These are phyloP conservation scores for Alternaria alternata DNA, from an alignment of 2,329 filamentous ascomycete genomes.

Conservation along the genomic window DNA sequence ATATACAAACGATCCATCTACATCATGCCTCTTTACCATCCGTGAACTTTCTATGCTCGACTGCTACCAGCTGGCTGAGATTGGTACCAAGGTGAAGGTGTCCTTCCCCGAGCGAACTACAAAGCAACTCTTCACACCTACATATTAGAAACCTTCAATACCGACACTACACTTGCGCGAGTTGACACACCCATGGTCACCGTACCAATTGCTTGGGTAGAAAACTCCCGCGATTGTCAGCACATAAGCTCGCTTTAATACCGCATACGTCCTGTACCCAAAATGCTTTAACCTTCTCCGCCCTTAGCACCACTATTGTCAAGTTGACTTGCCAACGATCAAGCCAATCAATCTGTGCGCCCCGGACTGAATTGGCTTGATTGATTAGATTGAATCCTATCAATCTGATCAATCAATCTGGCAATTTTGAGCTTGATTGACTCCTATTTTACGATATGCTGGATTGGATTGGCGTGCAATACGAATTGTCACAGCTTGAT, in stretches of 20 bases:
- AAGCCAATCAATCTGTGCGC: too few relatives aligned
- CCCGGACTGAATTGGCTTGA: too few relatives aligned
- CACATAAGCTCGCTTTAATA: not conserved
- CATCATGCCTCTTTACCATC: not conserved
- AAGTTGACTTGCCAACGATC: too few relatives aligned
- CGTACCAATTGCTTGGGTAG: too few relatives aligned
- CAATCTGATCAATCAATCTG: too few relatives aligned
- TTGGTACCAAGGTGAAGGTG: not conserved
- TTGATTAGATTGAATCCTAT: too few relatives aligned
- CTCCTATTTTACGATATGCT: too few relatives aligned
- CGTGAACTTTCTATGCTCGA: not conserved
- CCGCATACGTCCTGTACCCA: not conserved
- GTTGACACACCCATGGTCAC: not conserved
- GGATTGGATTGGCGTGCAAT: too few relatives aligned
- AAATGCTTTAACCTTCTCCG: not conserved
- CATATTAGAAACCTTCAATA: not conserved
- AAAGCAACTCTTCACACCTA: not conserved
- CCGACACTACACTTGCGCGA: not conserved
- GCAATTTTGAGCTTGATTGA: too few relatives aligned
- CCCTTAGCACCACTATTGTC: too few relatives aligned
- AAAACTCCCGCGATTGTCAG: not conserved
- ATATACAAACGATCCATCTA: not conserved
- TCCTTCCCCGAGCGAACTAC: not conserved
- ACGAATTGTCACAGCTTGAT: too few relatives aligned
- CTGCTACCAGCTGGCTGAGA: not conserved